These are phyloP conservation scores for Eucalyptus curtisii DNA, from an alignment of 345 rosid species.

Conservation along the genomic window DNA sequence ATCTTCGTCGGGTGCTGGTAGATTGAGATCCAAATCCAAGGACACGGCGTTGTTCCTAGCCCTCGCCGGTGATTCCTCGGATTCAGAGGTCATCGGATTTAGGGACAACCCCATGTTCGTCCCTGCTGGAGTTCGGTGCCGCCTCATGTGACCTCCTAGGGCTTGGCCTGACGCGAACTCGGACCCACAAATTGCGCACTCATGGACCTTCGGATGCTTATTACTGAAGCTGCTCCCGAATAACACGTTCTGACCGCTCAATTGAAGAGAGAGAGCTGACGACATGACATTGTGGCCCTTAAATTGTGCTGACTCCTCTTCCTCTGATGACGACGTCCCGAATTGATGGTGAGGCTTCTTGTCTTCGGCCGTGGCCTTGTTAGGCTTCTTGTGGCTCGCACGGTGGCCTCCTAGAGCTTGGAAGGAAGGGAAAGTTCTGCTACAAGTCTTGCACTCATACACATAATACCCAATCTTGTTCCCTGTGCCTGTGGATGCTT, in stretches of 20 bases:
- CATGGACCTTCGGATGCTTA: constrained; percentile 52
- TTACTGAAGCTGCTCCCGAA: neutral
- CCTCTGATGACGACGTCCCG: constrained; percentile 5
- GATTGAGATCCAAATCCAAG: constrained; percentile 88
- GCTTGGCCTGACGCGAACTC: constrained; percentile 94
- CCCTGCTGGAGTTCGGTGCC: constrained; percentile 52
- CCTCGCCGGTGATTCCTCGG: constrained; percentile 5
- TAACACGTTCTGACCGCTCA: constrained; percentile 18
- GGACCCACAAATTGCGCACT: constrained; percentile 81
- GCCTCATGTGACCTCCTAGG: constrained; percentile 95
- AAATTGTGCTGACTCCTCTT: neutral
- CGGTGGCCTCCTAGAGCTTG: constrained; percentile 98
- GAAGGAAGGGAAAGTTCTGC: constrained; percentile 77
- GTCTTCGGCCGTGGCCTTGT: constrained; percentile 8
- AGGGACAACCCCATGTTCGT: constrained; percentile 17
- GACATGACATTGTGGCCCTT: constrained; percentile 21
- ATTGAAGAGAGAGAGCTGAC: constrained; percentile 36
- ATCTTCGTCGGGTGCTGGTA: constrained; percentile 84
- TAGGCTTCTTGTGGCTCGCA: constrained; percentile 95
- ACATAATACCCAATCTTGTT: constrained; percentile 63
- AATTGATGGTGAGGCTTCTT: constrained; percentile 1
- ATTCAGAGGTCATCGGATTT: constrained; percentile 27
- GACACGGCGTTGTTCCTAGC: constrained; percentile 21
- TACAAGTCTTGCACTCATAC: constrained; percentile 89
- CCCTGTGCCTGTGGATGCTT: constrained; percentile 37